Evolutionary conservation across 306 rosid genomes (phyloP), one percentile per base, ranked within the genome.

Genomic region (Heteromeles arbutifolia): DNA sequence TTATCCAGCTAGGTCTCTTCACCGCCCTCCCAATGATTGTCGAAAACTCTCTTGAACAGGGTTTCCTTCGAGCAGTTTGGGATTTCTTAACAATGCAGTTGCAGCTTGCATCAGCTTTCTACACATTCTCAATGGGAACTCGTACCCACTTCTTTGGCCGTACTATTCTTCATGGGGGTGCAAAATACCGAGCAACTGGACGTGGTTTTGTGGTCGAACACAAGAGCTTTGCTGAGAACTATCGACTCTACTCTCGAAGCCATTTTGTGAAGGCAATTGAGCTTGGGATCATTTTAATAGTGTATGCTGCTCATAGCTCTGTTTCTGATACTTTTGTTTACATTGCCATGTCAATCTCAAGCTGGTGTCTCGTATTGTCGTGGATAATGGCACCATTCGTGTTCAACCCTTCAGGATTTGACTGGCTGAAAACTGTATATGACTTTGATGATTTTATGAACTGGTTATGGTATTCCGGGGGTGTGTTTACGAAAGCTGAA

Each of bases 121-220:
- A 81, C 83, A 89, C 98, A 48, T 93, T 93, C 72, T 88, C 98
- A 31, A 71, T 93, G 88, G 98, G 98, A 78, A 93, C 97, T 58
- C 92, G 79, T 17, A 74, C 91, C 75, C 98, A 93, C 78, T 93
- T 80, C 87, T 93, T 89, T 74, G 98, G 98, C 61, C 91, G 98
- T 69, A 93, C 97, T 64, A 80, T 94, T 67, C 97, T 94, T 80
- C 98, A 94, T 45, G 98, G 98, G 21, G 98, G 98, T 73, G 98
- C 98, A 43, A 90, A 94, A 84, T 90, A 94, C 84, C 87, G 91
- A 77, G 97, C 98, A 71, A 94, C 97, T 21, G 98, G 98, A 8
- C 97, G 98, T n/a, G 98, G 98, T 43, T 94, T 94, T 72, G 98
- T 94, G 78, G 97, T 94, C 69, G 83, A 86, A 76, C 98, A 90